These are phyloP conservation scores for Tieghemiomyces parasiticus DNA, from an alignment of 192 early-diverging fungal genomes.

Conservation along the genomic window DNA sequence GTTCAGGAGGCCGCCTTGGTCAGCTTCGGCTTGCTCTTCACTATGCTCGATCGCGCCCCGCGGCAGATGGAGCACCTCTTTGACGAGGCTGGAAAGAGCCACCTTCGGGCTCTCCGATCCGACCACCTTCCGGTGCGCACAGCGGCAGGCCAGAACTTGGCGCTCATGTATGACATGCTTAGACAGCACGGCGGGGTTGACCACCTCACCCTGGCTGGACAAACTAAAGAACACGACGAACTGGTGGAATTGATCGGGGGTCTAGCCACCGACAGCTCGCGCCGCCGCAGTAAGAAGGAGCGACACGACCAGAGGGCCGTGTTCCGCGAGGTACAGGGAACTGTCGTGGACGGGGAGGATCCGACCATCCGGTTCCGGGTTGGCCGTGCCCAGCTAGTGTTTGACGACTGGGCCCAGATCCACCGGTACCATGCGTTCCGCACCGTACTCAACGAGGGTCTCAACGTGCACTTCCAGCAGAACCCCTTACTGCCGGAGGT, in stretches of 20 bases:
- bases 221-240: not conserved
- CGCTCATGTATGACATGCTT: constrained; percentile 37
- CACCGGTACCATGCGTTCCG: constrained; percentile 7
- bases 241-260: constrained; percentile 24
- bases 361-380: constrained; percentile 13
- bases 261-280: constrained; percentile 34
- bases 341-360: constrained; percentile 31
- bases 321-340: constrained; percentile 41
- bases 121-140: constrained; percentile 35
- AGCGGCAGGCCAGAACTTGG: constrained; percentile 44
- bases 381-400: not conserved
- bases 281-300: constrained; percentile 36
- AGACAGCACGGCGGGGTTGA: not conserved
- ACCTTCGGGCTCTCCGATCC: constrained; percentile 31
- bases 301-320: constrained; percentile 34
- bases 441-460: constrained; percentile 4
- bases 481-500: constrained; percentile 6
- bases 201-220: no score
- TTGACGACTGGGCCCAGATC: constrained; percentile 11
- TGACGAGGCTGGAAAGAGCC: constrained; percentile 2
- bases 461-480: not conserved
- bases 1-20: constrained; percentile 5
- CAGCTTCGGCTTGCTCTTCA: constrained; percentile 2
- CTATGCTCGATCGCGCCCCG: not conserved
- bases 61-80: not conserved